Evolutionary conservation across 352 stramenopile species (phyloP).

Genomic region (Peronospora belbahrii): DNA sequence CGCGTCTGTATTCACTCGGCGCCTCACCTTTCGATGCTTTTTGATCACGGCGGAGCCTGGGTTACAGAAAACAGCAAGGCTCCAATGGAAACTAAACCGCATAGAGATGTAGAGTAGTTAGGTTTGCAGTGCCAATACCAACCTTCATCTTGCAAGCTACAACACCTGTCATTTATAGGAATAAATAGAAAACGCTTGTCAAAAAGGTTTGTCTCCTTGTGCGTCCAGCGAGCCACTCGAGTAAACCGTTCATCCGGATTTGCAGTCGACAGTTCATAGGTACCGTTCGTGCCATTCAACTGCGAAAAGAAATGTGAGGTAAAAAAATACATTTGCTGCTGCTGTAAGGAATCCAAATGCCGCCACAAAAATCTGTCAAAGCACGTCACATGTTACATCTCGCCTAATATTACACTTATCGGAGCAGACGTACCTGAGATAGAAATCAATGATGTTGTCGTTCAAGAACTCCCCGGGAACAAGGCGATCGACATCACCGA

Average conservation of each 20-base stretch:
- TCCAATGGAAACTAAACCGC: slow-evolving; percentile 81
- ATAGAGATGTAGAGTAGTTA: neutral
- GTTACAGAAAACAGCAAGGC: slow-evolving; percentile 81
- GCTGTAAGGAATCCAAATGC: slow-evolving; percentile 50
- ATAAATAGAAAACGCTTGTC: slow-evolving; percentile 84
- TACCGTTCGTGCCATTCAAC: slow-evolving; percentile 48
- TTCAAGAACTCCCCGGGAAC: slow-evolving; percentile 90
- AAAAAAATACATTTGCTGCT: slow-evolving; percentile 87
- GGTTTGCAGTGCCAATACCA: neutral
- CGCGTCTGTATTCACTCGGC: neutral
- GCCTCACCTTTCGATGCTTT: slow-evolving; percentile 29
- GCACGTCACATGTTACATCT: slow-evolving; percentile 1
- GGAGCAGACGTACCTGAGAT: slow-evolving; percentile 54
- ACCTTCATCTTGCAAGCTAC: neutral
- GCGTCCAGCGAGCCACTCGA: slow-evolving; percentile 73
- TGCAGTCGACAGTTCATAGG: slow-evolving; percentile 17
- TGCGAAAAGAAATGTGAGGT: slow-evolving; percentile 94
- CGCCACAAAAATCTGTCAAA: slow-evolving; percentile 54
- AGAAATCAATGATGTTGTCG: slow-evolving; percentile 91
- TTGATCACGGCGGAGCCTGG: slow-evolving; percentile 59
- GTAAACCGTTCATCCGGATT: slow-evolving; percentile 42
- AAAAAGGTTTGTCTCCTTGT: slow-evolving; percentile 79
- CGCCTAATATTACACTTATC: neutral
- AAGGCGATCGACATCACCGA: slow-evolving; percentile 84
- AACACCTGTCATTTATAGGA: slow-evolving; percentile 83